Percentiles rank a stretch among this genome's conserved stretches.
phyloP scores from a whole-genome alignment of 73 alveolate genomes.

The Paramecium primaurelia region DNA sequence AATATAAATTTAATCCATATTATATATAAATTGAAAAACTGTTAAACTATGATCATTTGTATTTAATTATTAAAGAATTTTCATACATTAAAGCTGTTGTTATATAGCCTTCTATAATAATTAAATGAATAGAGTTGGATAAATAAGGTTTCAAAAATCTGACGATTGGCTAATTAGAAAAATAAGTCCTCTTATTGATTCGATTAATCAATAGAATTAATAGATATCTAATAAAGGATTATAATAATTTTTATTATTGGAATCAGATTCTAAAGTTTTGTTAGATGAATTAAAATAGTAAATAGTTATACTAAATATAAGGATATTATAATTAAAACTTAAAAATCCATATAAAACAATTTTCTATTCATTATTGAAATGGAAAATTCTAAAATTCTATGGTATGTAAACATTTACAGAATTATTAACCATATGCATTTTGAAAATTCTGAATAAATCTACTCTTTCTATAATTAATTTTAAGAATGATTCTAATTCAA shows the following conservation, averaged over 20 bases:
- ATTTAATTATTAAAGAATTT: not conserved
- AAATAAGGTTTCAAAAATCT: not conserved
- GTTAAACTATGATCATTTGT: not conserved
- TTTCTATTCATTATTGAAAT: not conserved
- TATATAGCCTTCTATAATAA: not conserved
- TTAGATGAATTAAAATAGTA: not conserved
- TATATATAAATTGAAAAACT: not conserved
- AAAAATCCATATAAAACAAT: not conserved
- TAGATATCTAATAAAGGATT: not conserved
- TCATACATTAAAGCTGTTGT: not conserved
- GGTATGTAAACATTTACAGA: not conserved
- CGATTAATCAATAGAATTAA: not conserved
- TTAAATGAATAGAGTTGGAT: not conserved
- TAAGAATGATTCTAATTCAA: not conserved
- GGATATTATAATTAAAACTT: not conserved
- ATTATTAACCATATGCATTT: not conserved
- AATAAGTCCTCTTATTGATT: not conserved
- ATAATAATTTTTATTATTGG: not conserved
- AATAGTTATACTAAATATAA: not conserved
- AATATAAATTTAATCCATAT: not conserved
- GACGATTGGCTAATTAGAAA: not conserved
- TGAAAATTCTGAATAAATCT: not conserved
- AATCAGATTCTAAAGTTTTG: not conserved
- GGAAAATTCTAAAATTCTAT: not conserved
- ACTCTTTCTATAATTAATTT: not conserved